These are phyloP conservation scores for Fomes fomentarius DNA, from an alignment of 1,284 basidiomycete species.

Conservation along the genomic window DNA sequence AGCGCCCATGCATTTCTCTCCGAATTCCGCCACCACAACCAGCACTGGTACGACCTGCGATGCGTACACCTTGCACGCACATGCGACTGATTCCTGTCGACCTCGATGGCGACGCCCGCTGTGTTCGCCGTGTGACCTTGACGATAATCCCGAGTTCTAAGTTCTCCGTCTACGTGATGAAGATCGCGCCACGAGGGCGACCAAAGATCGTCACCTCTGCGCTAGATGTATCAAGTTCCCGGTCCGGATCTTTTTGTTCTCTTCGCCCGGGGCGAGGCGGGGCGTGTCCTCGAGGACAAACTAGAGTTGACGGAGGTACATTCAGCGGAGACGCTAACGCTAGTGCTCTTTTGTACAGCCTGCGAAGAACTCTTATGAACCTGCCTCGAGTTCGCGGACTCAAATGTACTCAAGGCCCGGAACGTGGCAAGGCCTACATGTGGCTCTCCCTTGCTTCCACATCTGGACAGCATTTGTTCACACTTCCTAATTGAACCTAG, in stretches of 20 bases:
- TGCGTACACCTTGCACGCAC: no score
- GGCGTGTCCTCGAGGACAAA: constrained; percentile 2
- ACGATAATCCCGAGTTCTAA: no score
- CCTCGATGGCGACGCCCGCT: not conserved
- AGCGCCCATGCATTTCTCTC: not conserved
- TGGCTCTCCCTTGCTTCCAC: constrained; percentile 1
- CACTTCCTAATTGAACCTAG: constrained; percentile 13
- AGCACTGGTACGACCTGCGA: no score
- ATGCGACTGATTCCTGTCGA: no score
- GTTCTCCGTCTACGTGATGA: not conserved
- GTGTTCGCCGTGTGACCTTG: no score
- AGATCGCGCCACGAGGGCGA: not conserved
- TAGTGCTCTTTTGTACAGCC: not conserved
- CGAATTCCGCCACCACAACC: no score
- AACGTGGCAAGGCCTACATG: not conserved
- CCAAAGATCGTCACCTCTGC: not conserved
- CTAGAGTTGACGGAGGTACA: not conserved
- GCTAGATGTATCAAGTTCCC: constrained; percentile 1
- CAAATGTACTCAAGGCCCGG: not conserved
- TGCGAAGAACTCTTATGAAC: not conserved
- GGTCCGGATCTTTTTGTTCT: constrained; percentile 6
- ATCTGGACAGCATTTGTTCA: constrained; percentile 15
- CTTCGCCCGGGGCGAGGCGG: not conserved
- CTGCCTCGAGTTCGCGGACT: constrained; percentile 5
- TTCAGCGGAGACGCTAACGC: not conserved